Base-by-base conservation (phyloP, 257 asterid genomes). In the Plectranthus barbatus region DNA sequence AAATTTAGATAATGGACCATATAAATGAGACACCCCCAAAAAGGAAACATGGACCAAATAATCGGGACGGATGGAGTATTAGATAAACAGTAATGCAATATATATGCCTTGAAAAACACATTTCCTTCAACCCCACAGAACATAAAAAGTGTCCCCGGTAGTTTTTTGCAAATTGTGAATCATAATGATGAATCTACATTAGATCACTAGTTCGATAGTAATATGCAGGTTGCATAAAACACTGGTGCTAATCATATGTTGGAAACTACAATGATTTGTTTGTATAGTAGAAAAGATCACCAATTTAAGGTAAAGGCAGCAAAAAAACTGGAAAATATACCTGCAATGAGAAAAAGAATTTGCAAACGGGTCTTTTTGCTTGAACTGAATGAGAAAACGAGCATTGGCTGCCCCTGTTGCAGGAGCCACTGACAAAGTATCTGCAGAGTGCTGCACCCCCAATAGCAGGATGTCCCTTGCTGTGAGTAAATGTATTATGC, bases 331-430 rank as follows among this genome's bases (percentile, higher is more conserved):
- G 14, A 64, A 66, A 4, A 49, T 36, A 44, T 85, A 92, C 99
- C 99, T 92, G 84, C 72, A 92, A 76, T 34, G 97, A 85, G 85
- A 86, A 84, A 73, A 86, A 79, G 79, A 92, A 92, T 23, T 80
- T 92, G 88, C 99, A 92, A 44, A 51, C 61, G 6, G 95, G 90
- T 55, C 37, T 80, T 69, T 77, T 76, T 60, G 90, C 84, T 66
- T 70, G 68, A 53, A 77, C 74, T 44, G 96, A 82, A 77, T 92
- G 99, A 73, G 97, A 80, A 79, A 81, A 92, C 24, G 66, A 21
- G 77, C 99, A 92, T 19, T 77, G 81, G 77, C 79, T 80, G 21
- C 96, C 97, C 84, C 85, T 70, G 75, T 79, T 92, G 86, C 99
- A 89, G 64, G 31, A 52, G 18, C 99, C 99, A 50, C 33, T 73